phyloP scores from a whole-genome alignment of 345 rosid species.

The Triadica sebifera region DNA sequence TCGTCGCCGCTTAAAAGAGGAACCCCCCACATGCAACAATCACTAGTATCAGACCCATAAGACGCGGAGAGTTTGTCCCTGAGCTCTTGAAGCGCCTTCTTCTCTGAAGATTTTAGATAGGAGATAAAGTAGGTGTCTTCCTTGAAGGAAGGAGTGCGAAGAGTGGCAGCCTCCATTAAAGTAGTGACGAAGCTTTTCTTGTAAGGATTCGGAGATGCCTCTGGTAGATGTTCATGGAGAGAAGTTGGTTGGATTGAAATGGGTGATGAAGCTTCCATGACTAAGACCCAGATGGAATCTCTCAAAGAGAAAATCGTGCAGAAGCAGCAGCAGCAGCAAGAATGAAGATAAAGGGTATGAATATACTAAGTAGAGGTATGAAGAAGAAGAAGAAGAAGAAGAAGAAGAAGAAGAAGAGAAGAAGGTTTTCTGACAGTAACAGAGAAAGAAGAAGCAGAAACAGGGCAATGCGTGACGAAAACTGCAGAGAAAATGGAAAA shows the following conservation, averaged over 20 bases:
- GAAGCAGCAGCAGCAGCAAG: background rate
- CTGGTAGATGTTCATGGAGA: slow-evolving; percentile 17
- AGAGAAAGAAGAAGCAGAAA: background rate
- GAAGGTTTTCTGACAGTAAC: no score
- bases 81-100: slow-evolving; percentile 70
- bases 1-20: slow-evolving; percentile 59
- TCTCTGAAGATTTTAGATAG: slow-evolving; percentile 71
- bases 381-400: background rate
- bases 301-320: background rate
- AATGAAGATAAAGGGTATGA: background rate
- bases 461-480: slow-evolving; percentile 5
- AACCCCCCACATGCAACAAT: slow-evolving; percentile 75
- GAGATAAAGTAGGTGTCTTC: slow-evolving; percentile 83
- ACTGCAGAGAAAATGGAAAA: background rate
- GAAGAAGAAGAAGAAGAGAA: background rate
- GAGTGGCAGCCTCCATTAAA: slow-evolving; percentile 69
- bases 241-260: slow-evolving; percentile 26
- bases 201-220: slow-evolving; percentile 41
- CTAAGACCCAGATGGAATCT: slow-evolving; percentile 19
- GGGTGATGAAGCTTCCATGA: slow-evolving; percentile 43
- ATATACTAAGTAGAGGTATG: background rate
- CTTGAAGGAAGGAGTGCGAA: slow-evolving; percentile 63
- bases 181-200: slow-evolving; percentile 74
- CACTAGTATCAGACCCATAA: slow-evolving; percentile 18
- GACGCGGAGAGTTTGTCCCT: slow-evolving; percentile 53